Evolutionary conservation across 2,329 filamentous ascomycete genomes (phyloP).

Genomic region (Fusarium irregulare): DNA sequence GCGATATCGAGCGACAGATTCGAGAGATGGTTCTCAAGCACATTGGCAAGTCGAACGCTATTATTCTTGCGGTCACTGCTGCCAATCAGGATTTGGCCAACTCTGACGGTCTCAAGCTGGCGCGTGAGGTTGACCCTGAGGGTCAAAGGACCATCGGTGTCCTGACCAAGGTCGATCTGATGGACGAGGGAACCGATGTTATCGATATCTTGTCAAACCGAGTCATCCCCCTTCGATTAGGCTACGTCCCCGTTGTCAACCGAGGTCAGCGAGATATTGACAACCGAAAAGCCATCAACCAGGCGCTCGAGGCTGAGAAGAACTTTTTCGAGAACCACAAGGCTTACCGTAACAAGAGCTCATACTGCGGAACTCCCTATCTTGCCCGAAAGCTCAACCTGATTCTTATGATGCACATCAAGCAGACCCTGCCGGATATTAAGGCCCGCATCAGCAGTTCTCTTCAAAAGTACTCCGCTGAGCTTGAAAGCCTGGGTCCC

Average conservation of each 20-base stretch:
- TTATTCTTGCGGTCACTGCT: conserved; percentile 94
- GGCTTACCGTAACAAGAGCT: conserved; percentile 97
- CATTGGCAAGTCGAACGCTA: conserved; percentile 98
- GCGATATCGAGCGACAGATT: conserved; percentile 97
- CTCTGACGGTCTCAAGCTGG: conserved; percentile 96
- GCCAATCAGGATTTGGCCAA: conserved; percentile 99
- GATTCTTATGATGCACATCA: conserved; percentile 99
- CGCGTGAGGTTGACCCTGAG: conserved; percentile 95
- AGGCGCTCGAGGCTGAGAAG: conserved; percentile 92
- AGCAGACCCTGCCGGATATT: conserved; percentile 98
- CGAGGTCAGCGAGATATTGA: conserved; percentile 98
- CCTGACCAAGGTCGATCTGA: conserved; percentile 97
- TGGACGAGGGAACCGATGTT: conserved; percentile 98
- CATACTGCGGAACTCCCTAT: conserved; percentile 98
- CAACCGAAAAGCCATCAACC: conserved; percentile 94
- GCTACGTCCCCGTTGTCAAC: conserved; percentile 98
- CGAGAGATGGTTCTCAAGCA: conserved; percentile 98
- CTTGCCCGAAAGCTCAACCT: conserved; percentile 96
- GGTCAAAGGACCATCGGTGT: conserved; percentile 98
- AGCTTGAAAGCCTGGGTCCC: conserved; percentile 86
- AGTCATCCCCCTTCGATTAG: conserved; percentile 93
- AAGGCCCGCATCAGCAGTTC: conserved; percentile 96
- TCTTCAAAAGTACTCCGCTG: conserved; percentile 87
- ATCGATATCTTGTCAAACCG: conserved; percentile 98
- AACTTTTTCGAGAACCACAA: conserved; percentile 99